Conservation (phyloP, 192 early-diverging fungal species). For the Umbelopsis vinacea region DNA sequence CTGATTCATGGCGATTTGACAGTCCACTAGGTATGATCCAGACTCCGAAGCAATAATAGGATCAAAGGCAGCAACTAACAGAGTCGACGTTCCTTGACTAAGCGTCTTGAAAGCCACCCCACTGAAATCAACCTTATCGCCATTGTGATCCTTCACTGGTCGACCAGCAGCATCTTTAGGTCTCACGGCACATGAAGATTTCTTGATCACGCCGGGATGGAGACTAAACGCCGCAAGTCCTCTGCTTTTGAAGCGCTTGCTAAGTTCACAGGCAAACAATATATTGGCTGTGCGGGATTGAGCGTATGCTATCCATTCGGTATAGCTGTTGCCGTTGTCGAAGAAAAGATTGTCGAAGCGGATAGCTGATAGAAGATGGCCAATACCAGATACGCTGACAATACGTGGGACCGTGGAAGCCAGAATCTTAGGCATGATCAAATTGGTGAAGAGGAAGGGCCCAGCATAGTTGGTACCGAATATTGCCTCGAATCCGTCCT, state of each 20-base stretch:
- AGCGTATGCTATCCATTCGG: not conserved
- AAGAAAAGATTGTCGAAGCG: not conserved
- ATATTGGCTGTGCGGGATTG: slow-evolving; percentile 57
- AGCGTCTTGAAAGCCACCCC: not conserved
- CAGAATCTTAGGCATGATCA: slow-evolving; percentile 17
- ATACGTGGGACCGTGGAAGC: slow-evolving; percentile 5
- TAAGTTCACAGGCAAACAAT: slow-evolving; percentile 41
- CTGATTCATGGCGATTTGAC: not conserved
- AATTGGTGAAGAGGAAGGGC: slow-evolving; percentile 47
- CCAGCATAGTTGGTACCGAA: slow-evolving; percentile 71
- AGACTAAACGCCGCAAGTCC: slow-evolving; percentile 15
- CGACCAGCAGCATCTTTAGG: too few species aligned
- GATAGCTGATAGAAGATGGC: not conserved
- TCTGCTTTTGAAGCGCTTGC: not conserved
- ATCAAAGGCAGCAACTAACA: slow-evolving; percentile 8
- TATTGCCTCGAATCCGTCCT: slow-evolving; percentile 66
- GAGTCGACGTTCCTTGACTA: slow-evolving; percentile 5
- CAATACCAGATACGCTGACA: not conserved
- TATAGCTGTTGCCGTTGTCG: not conserved
- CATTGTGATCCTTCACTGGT: not conserved
- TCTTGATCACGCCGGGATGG: not conserved
- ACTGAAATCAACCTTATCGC: not conserved
- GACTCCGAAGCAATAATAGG: not conserved
- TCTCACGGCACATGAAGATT: not conserved
- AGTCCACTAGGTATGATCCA: not conserved